These are phyloP conservation scores for Vaccinium vitisidaea DNA, from an alignment of 148 eudicot species.

Conservation along the genomic window DNA sequence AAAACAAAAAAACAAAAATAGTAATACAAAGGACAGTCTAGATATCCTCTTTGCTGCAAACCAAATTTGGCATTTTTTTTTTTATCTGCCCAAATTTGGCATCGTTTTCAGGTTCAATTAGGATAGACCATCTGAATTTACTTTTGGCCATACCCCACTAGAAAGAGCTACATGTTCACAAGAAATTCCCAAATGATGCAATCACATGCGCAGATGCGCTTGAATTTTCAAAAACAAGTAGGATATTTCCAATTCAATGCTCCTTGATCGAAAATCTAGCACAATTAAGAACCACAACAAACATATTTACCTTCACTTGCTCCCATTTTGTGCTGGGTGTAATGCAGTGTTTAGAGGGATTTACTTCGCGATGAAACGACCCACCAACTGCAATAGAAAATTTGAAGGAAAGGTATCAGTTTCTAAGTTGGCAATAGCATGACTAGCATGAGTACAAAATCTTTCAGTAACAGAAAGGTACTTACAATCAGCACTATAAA, in stretches of 20 bases:
- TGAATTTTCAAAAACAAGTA: not conserved
- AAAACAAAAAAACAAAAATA: not conserved
- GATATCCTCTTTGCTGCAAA: slow-evolving; percentile 5
- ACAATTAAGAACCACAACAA: not conserved
- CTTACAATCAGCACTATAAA: slow-evolving; percentile 70
- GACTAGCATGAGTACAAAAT: slow-evolving; percentile 1
- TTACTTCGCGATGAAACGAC: slow-evolving; percentile 52
- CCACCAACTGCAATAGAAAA: slow-evolving; percentile 51
- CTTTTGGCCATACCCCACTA: not conserved
- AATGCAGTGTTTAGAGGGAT: slow-evolving; percentile 54
- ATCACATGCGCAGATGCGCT: not conserved
- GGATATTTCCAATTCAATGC: not conserved
- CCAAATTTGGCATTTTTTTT: not conserved
- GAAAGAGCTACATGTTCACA: not conserved
- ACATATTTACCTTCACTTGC: slow-evolving; percentile 75
- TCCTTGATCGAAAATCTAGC: not conserved
- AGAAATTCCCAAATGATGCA: not conserved
- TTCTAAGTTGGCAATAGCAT: slow-evolving; percentile 10
- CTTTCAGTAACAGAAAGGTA: slow-evolving; percentile 14
- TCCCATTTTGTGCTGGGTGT: slow-evolving; percentile 96
- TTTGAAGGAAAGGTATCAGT: slow-evolving; percentile 8
- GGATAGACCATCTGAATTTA: not conserved
- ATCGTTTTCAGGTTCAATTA: not conserved
- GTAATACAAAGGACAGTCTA: not conserved
- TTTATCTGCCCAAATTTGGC: not conserved